These are phyloP conservation scores for Cordyceps fumosorosea DNA, from an alignment of 2,329 filamentous ascomycete species.

Conservation along the genomic window DNA sequence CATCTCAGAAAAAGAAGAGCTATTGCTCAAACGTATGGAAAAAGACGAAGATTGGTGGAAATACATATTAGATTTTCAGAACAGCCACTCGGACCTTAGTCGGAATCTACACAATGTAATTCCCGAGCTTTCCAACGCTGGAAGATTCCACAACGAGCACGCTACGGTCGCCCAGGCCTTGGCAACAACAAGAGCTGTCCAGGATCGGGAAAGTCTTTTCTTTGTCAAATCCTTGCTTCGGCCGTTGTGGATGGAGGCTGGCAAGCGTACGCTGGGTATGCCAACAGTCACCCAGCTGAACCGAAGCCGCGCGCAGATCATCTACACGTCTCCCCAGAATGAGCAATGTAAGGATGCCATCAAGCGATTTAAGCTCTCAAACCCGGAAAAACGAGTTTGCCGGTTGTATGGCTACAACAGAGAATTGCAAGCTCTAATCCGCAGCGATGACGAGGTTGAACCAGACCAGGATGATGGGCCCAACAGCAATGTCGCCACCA, in stretches of 20 bases:
- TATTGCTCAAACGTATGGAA: not conserved
- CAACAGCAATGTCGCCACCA: not conserved
- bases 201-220: not conserved
- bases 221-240: not conserved
- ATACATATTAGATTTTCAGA: not conserved
- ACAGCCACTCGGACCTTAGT: not conserved
- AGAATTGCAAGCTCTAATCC: not conserved
- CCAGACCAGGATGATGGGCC: not conserved
- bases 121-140: not conserved
- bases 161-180: not conserved
- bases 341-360: not conserved
- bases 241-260: not conserved
- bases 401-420: not conserved
- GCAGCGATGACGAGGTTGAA: not conserved
- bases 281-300: not conserved
- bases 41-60: not conserved
- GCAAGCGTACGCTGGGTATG: not conserved
- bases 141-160: not conserved
- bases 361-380: not conserved
- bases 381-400: not conserved
- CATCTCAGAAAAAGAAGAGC: not conserved
- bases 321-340: not conserved
- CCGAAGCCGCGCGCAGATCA: not conserved
- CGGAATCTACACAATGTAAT: not conserved
- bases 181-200: not conserved